Evolutionary conservation across 768 basidiomycete species (phyloP).

Genomic region (Chalciporus pseudorubinellus): DNA sequence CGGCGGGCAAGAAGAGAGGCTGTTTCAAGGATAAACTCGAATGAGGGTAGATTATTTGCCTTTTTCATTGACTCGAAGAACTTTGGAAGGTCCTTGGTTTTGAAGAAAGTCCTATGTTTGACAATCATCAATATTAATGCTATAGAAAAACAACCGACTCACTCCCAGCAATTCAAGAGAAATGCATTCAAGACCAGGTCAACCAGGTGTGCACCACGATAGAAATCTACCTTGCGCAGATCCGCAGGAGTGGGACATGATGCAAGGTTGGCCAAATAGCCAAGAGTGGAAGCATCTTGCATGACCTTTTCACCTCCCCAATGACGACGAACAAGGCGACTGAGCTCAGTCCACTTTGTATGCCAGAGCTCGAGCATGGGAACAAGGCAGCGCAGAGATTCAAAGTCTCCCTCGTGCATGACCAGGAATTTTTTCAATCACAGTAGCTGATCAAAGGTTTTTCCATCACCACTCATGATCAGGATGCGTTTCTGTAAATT

Average conservation of each 20-base stretch:
- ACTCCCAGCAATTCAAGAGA: constrained; percentile 22
- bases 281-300: not conserved
- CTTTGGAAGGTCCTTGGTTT: too few species aligned
- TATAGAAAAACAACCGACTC: not conserved
- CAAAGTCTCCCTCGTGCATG: not conserved
- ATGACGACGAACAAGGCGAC: not conserved
- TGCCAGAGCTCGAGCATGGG: not conserved
- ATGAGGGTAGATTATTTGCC: not conserved
- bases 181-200: constrained; percentile 20
- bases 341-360: constrained; percentile 1
- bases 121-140: not conserved
- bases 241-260: constrained; percentile 21
- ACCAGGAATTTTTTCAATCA: not conserved
- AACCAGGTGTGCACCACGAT: constrained; percentile 18
- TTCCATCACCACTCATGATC: not conserved
- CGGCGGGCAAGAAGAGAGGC: not conserved
- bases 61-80: not conserved
- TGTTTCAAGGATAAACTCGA: not conserved
- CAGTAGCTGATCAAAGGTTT: not conserved
- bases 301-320: not conserved
- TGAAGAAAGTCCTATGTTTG: too few species aligned
- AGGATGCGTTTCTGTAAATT: not conserved
- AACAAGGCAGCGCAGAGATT: not conserved
- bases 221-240: constrained; percentile 28
- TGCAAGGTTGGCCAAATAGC: not conserved